Evolutionary conservation across 352 stramenopile genomes (phyloP), one percentile per base, ranked within the genome.

Genomic region (Globisporangium nunn): DNA sequence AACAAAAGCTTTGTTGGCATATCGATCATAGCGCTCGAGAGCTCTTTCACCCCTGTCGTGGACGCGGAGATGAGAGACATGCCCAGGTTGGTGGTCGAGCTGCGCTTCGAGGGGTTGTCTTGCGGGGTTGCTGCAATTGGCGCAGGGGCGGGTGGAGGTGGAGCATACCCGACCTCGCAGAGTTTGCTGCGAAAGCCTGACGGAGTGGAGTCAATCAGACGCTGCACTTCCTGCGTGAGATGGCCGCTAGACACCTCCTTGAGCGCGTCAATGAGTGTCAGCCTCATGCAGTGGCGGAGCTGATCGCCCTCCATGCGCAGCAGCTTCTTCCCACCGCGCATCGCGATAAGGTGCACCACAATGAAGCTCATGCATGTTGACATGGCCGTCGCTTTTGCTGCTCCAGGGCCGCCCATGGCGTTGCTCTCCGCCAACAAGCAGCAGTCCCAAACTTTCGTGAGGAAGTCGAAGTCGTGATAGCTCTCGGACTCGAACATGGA

Each of bases 401-500:
- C 15, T 28, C n/a, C 15, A 12, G 12, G 43, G n/a, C 11, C 6
- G n/a, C 43, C 43, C 43, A 48, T 41, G 2, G 30, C 49, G 50
- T 28, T 41, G 4, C 58, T 29, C 28, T 78, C 68, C 1, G 87
- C 12, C 33, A 91, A 23, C 28, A 87, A 44, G 58, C 69, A 87
- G 59, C 72, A 87, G 63, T 92, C 84, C 81, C 84, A 93, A 28
- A 92, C 63, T 30, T 74, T 69, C 15, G 85, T 59, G 31, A 90
- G 62, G 17, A 72, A 75, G 23, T 89, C 75, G 31, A 93, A 77
- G 17, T 60, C 60, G 17, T 57, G 62, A 17, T 78, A 59, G 10
- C 54, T 61, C 31, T 86, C 69, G 6, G 56, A 71, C 54, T 93
- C 84, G 35, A 91, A 91, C 59, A 93, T 78, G 3, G 84, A 92